These are phyloP conservation scores for Populus ilicifolia DNA, from an alignment of 345 rosid species.

Conservation along the genomic window DNA sequence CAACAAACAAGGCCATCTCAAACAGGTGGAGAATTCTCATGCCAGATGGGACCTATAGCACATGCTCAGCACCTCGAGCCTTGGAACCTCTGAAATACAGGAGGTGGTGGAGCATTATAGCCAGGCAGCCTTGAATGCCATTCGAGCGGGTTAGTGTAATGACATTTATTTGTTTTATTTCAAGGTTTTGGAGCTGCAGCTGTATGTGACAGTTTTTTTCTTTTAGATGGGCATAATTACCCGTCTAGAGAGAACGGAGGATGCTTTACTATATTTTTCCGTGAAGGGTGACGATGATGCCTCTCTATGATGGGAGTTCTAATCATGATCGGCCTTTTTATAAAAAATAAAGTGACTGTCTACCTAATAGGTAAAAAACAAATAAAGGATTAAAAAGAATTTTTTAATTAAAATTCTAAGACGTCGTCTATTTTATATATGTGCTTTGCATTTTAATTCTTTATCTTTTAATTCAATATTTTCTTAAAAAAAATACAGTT, in stretches of 20 bases:
- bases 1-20: conserved; percentile 57
- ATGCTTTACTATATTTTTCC: not conserved
- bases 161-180: not conserved
- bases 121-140: conserved; percentile 59
- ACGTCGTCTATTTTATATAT: no score
- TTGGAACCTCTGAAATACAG: conserved; percentile 47
- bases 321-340: not conserved
- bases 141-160: conserved; percentile 55
- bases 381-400: no score
- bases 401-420: no score
- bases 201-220: not conserved
- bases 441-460: no score
- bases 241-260: not conserved
- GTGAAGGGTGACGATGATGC: not conserved
- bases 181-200: not conserved
- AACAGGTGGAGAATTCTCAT: conserved; percentile 60
- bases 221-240: not conserved
- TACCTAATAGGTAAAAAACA: no score
- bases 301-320: not conserved
- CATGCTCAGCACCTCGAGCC: conserved; percentile 46
- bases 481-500: no score
- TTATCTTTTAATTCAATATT: no score
- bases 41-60: conserved; percentile 53
- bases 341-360: no score
- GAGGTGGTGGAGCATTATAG: conserved; percentile 54